Percentiles rank a stretch among this genome's conserved stretches.
These are phyloP conservation scores for Acephala macrosclerotiorum DNA, from an alignment of 2,329 filamentous ascomycete genomes.

Conservation along the genomic window DNA sequence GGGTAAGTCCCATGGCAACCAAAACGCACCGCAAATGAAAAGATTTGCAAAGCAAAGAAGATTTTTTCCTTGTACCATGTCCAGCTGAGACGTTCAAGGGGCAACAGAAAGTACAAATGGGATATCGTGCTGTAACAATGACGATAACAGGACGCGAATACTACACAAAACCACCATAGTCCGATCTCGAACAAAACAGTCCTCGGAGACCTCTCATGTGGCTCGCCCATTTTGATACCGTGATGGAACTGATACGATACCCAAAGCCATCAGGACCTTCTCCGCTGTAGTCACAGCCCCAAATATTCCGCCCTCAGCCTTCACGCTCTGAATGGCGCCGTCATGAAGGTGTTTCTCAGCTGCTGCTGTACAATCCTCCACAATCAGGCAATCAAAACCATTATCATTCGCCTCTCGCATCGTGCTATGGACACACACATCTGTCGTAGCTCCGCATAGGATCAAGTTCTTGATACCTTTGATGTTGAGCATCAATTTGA, in stretches of 20 bases:
- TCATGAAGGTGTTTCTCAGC: constrained; percentile 38
- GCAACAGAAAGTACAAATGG: neutral
- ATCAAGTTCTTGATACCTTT: constrained; percentile 45
- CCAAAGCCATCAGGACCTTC: constrained; percentile 30
- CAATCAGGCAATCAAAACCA: constrained; percentile 44
- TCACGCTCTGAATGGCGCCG: constrained; percentile 42
- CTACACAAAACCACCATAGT: neutral
- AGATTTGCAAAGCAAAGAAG: neutral
- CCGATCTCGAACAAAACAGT: neutral
- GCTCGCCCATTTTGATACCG: neutral
- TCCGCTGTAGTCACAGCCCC: constrained; percentile 41
- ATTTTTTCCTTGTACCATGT: neutral
- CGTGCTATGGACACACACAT: constrained; percentile 46
- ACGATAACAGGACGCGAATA: neutral
- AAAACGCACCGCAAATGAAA: too few relatives aligned
- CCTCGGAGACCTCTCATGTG: neutral
- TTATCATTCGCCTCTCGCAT: constrained; percentile 47
- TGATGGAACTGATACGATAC: neutral
- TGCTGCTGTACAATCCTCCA: constrained; percentile 44
- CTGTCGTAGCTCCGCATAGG: constrained; percentile 46
- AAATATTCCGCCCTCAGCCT: constrained; percentile 47
- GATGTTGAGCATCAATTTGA: constrained; percentile 43
- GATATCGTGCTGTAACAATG: neutral
- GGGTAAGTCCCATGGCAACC: too few relatives aligned
- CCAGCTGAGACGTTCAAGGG: neutral